A percentile compares a stretch with the other conserved stretches of the same genome.
Evolutionary conservation across 176 grass and related monocot species (phyloP).

Genomic region (Chrysopogon serrulatus): DNA sequence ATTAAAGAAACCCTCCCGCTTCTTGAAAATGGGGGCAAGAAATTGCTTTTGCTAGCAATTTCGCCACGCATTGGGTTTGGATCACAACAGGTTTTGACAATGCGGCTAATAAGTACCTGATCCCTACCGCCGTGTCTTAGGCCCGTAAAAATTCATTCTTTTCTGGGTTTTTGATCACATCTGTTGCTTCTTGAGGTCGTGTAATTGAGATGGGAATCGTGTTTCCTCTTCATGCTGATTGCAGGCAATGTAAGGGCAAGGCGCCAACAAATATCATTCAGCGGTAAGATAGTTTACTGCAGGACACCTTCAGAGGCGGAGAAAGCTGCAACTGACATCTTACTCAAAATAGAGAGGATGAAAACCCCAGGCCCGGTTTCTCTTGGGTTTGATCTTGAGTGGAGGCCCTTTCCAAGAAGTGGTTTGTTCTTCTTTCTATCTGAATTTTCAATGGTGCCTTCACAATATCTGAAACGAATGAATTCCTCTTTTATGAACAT

Average conservation of each 20-base stretch:
- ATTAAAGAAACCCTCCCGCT: constrained; percentile 8
- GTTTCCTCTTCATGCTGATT: not conserved
- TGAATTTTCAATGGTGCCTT: not conserved
- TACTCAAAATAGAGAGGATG: constrained; percentile 41
- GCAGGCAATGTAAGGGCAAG: constrained; percentile 38
- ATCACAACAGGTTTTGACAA: not conserved
- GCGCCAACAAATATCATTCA: constrained; percentile 53
- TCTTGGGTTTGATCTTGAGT: constrained; percentile 91
- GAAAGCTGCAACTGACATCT: constrained; percentile 52
- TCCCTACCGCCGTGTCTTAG: not conserved
- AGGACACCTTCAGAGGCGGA: constrained; percentile 62
- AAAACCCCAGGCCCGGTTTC: constrained; percentile 44
- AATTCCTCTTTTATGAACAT: not conserved
- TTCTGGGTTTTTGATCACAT: not conserved
- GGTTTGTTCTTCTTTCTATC: constrained; percentile 44
- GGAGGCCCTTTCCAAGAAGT: constrained; percentile 66
- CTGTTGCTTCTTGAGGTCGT: not conserved
- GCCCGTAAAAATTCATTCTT: not conserved
- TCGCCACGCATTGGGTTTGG: not conserved
- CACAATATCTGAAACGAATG: not conserved
- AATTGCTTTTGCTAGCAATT: not conserved
- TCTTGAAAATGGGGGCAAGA: constrained; percentile 9
- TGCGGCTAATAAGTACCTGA: not conserved
- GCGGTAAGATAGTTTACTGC: constrained; percentile 61
- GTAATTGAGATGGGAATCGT: not conserved